Percentiles rank a stretch among this genome's conserved stretches.
Evolutionary conservation across 2,329 filamentous ascomycete species (phyloP).

Genomic region (Gyromitra esculenta): DNA sequence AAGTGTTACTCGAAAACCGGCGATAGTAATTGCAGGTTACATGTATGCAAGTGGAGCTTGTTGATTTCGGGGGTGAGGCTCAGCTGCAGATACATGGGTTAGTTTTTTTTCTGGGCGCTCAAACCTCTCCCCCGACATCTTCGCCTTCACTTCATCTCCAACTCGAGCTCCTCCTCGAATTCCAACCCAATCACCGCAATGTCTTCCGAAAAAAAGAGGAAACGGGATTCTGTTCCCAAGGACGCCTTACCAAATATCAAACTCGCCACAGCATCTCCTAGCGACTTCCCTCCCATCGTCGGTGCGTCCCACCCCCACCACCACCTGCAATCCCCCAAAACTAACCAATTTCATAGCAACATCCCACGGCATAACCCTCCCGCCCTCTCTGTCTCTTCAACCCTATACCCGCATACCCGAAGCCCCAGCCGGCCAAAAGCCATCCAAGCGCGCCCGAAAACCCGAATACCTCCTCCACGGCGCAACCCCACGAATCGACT

Average conservation of each 20-base stretch:
- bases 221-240: constrained; percentile 27
- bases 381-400: constrained; percentile 58
- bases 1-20: neutral
- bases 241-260: constrained; percentile 33
- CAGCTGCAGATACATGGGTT: constrained; percentile 32
- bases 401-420: constrained; percentile 59
- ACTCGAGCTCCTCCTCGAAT: neutral
- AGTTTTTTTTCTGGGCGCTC: constrained; percentile 37
- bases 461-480: constrained; percentile 62
- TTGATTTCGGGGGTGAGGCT: constrained; percentile 25
- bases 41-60: neutral
- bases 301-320: constrained; percentile 33
- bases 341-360: constrained; percentile 57
- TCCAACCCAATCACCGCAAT: constrained; percentile 29
- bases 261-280: constrained; percentile 32
- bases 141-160: too few relatives aligned
- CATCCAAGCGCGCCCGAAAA: constrained; percentile 42
- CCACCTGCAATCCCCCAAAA: neutral
- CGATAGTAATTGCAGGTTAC: neutral
- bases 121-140: constrained; percentile 14
- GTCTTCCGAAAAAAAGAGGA: constrained; percentile 52
- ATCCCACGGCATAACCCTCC: constrained; percentile 59
- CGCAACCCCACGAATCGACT: constrained; percentile 60
- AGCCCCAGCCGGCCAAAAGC: constrained; percentile 55
- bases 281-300: constrained; percentile 51